Evolutionary conservation across 2,329 filamentous ascomycete genomes (phyloP), one percentile per base, ranked within the genome.

Genomic region (Cadophora malorum): DNA sequence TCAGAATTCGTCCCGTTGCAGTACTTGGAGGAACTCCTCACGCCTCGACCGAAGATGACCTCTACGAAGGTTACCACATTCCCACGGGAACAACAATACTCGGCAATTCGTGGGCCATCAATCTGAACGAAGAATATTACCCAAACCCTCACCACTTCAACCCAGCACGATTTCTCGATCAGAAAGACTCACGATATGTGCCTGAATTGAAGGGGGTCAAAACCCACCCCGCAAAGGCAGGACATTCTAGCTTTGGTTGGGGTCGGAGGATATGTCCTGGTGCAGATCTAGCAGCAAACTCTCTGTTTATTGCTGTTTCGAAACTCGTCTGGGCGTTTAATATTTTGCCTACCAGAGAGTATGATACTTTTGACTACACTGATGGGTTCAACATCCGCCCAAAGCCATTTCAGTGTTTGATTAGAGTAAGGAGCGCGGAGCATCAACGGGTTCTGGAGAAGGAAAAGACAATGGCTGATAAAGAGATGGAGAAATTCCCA

Each of bases 321-420:
- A 80, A 82, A 2, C 76, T 85, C 0, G 73, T 89, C 0, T 89
- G 86, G 86, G 85, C 80, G 0, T 88, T 87, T 64, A 73, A 83
- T 67, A 70, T 74, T 41, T 47, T 69, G 28, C 67, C 73, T 14
- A 70, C 55, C 10, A 41, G 72, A 69, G 33, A 71, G 65, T 72
- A 72, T 58, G 71, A 73, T 69, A 72, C 70, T 23, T 70, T 74
- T 60, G 69, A 71, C 38, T 74, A 72, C 69, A 73, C 73, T 21
- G 23, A 81, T 77, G 79, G 79, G 0, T 76, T 82, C 33, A 70
- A 79, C 35, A 73, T 75, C 21, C 76, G 74, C 23, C 77, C 79
- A 16, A 75, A 74, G 53, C 73, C 75, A 12, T 81, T 79, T 71
- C 71, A 75, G 61, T 74, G 78, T 63, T 72, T 74, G 45, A 75